Base-by-base conservation (phyloP, 2,329 filamentous ascomycete genomes). In the Immersiporthe knoxdaviesiana region DNA sequence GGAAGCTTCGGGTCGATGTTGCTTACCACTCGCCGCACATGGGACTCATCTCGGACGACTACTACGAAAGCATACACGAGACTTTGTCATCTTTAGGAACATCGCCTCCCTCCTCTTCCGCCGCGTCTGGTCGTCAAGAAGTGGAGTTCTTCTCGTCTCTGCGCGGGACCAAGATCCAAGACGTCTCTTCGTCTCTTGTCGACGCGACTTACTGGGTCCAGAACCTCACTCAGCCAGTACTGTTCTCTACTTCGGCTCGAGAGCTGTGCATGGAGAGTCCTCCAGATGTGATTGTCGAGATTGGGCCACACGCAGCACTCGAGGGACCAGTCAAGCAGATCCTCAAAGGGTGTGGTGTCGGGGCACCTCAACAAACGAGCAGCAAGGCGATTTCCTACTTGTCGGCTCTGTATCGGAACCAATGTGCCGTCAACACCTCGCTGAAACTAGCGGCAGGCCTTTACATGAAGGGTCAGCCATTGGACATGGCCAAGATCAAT, bases 61-160 rank as follows among this genome's bases (percentile, higher is more conserved):
- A 79, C 30, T 35, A 50, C 18, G 16, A 52, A 24, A 41, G 47
- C 18, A 61, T 61, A 32, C 54, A n/a, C 7, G n/a, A 58, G 37
- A 12, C 37, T 11, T 12, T 59, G n/a, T 24, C 65, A 21, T 18
- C 54, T 7, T 2, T 18, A 21, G 18, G 18, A 24, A 5, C 3
- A 32, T 11, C 54, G 1, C 11, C 41, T 11, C 2, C 54, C 2
- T 72, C 74, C 0, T 72, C 75, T 0, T 77, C 78, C 0, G 16
- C 21, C 21, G 2, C 21, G n/a, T 0, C 35, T 35, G 35, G 8
- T 10, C 59, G 12, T 16, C 71, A 77, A 1, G 78, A 77, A 1
- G 78, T 81, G 1, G 74, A 77, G 50, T 84, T 84, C 74, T 82
- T 81, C 75, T 84, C 83, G 0, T 84, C 83, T 1, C 76, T 84